These are phyloP conservation scores for Linum lewisii DNA, from an alignment of 345 rosid genomes.

Conservation along the genomic window DNA sequence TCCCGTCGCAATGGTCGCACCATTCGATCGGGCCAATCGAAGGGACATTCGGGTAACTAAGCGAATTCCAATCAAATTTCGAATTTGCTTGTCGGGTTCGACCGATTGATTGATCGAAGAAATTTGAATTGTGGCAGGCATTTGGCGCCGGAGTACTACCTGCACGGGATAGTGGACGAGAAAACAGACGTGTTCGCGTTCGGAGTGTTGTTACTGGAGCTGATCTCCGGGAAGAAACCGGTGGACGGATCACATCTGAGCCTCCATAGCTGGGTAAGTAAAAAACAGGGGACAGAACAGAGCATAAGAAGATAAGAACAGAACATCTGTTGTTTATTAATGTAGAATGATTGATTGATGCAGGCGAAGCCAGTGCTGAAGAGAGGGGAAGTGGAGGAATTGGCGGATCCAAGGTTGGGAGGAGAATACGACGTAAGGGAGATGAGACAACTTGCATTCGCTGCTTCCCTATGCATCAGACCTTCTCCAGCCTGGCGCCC, in stretches of 20 bases:
- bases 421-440: conserved; percentile 49
- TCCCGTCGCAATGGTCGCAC: conserved; percentile 96
- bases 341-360: too few species aligned
- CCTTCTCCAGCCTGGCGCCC: conserved; percentile 80
- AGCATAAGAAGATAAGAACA: too few species aligned
- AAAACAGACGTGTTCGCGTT: conserved; percentile 95
- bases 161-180: conserved; percentile 97
- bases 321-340: too few species aligned
- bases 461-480: conserved; percentile 81
- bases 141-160: conserved; percentile 90
- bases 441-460: conserved; percentile 58
- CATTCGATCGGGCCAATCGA: conserved; percentile 97
- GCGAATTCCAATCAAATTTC: too few species aligned
- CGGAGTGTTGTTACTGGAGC: conserved; percentile 81
- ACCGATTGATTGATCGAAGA: conserved; percentile 1
- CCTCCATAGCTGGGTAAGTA: conserved; percentile 77
- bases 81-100: background rate
- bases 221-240: conserved; percentile 83
- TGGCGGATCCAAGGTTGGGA: conserved; percentile 72
- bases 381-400: conserved; percentile 46
- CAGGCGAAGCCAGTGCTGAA: conserved; percentile 75
- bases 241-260: conserved; percentile 86
- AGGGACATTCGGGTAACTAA: conserved; percentile 86
- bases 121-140: conserved; percentile 39
- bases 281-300: too few species aligned